Conservation (phyloP, 495 filamentous ascomycete species). For the Penicillium waksmanii region DNA sequence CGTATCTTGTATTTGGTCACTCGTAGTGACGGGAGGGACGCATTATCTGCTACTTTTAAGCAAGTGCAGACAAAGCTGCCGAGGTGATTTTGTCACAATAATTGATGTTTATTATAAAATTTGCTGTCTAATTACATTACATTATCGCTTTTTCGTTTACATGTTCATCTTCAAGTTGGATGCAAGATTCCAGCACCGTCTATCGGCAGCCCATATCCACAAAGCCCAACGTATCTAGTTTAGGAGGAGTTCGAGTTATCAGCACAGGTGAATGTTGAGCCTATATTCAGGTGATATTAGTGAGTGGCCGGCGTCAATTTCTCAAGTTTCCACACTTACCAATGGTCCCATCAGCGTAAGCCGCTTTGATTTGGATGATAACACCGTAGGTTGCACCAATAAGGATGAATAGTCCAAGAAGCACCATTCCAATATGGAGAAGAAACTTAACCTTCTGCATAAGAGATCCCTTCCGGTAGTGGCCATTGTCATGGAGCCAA, state of each 20-base stretch:
- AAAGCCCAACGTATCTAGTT: background rate
- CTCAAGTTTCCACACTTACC: conserved; percentile 15
- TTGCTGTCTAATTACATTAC: background rate
- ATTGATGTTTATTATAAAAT: background rate
- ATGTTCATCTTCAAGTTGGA: background rate
- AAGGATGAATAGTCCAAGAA: conserved; percentile 28
- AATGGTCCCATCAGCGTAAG: conserved; percentile 20
- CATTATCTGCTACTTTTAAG: background rate
- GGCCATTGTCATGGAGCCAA: conserved; percentile 46
- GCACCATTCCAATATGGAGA: conserved; percentile 1
- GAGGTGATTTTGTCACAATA: background rate
- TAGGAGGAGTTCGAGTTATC: conserved; percentile 21
- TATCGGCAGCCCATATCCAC: no score
- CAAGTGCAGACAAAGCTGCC: background rate
- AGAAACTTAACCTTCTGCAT: conserved; percentile 6
- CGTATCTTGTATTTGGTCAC: background rate
- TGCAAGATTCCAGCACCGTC: no score
- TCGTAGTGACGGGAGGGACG: no score
- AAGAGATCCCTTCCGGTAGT: conserved; percentile 22
- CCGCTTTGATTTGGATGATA: conserved; percentile 20
- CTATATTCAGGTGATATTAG: conserved; percentile 6
- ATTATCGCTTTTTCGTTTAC: background rate
- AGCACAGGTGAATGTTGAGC: conserved; percentile 15
- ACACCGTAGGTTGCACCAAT: conserved; percentile 28
- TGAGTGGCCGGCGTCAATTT: background rate